These are phyloP conservation scores for Arxiozyma slooffiae DNA, from an alignment of 1,139 yeast species.

Conservation along the genomic window DNA sequence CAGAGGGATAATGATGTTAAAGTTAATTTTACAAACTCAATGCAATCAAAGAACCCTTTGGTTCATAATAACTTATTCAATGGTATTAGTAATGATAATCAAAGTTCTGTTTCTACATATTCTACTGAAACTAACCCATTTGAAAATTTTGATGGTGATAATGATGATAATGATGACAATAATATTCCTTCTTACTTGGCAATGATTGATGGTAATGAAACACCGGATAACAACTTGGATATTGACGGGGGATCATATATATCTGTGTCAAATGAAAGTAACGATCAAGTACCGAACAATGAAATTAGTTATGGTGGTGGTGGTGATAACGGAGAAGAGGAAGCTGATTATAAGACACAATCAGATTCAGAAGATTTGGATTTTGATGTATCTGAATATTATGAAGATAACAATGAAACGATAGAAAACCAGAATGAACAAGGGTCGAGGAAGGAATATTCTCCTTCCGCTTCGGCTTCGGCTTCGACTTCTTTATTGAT, in stretches of 20 bases:
- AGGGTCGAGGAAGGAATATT: neutral
- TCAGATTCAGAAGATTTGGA: neutral
- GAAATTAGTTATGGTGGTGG: neutral
- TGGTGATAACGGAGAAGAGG: neutral
- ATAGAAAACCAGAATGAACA: neutral
- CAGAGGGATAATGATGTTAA: neutral
- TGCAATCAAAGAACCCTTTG: neutral
- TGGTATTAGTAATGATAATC: neutral
- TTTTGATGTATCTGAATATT: constrained; percentile 6
- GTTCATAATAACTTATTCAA: neutral
- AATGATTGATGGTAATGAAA: neutral
- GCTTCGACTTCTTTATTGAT: neutral
- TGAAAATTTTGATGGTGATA: neutral
- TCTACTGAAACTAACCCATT: neutral
- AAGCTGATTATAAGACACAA: neutral
- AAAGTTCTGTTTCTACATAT: neutral
- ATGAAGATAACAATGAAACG: constrained; percentile 2
- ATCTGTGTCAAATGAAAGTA: neutral
- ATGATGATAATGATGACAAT: neutral
- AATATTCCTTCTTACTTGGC: neutral
- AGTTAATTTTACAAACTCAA: constrained; percentile 3
- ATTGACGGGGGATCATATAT: neutral
- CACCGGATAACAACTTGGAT: neutral
- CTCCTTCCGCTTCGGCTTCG: neutral
- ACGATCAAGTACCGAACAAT: neutral